These are phyloP conservation scores for Herpetomonas tarakana DNA, from an alignment of 208 protist species.

Conservation along the genomic window DNA sequence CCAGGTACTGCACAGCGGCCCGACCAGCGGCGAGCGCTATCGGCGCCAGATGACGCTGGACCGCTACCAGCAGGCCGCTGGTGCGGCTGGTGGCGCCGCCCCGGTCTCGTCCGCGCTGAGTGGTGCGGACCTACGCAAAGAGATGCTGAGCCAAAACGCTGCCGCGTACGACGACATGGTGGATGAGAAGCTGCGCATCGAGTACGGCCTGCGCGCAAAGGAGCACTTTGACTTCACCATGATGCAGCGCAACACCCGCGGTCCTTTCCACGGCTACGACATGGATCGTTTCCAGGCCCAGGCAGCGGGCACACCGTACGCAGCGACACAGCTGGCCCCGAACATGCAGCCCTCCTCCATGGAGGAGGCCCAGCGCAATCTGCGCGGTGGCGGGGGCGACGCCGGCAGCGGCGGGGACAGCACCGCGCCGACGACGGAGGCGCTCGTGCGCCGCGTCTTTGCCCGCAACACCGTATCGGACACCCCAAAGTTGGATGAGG, in stretches of 20 bases:
- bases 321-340: conserved; percentile 60
- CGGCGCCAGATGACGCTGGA: conserved; percentile 48
- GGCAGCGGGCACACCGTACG: conserved; percentile 68
- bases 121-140: conserved; percentile 22
- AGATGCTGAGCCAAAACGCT: conserved; percentile 8
- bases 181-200: conserved; percentile 63
- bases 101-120: conserved; percentile 2
- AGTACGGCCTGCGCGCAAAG: conserved; percentile 72
- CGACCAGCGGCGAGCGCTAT: conserved; percentile 34
- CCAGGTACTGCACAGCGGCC: conserved; percentile 56
- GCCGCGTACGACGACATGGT: conserved; percentile 35
- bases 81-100: background rate
- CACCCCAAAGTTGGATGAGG: conserved; percentile 66
- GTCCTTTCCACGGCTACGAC: conserved; percentile 85
- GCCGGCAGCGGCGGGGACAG: background rate
- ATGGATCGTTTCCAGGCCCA: conserved; percentile 74
- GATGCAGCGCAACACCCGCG: conserved; percentile 58
- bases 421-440: conserved; percentile 28
- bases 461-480: conserved; percentile 68
- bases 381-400: conserved; percentile 20
- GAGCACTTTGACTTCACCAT: conserved; percentile 81
- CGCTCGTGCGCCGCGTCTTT: conserved; percentile 37
- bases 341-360: conserved; percentile 49
- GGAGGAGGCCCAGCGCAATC: conserved; percentile 68
- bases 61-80: conserved; percentile 34